phyloP scores from a whole-genome alignment of 805 yeast genomes.

The Starmera amethionina region DNA sequence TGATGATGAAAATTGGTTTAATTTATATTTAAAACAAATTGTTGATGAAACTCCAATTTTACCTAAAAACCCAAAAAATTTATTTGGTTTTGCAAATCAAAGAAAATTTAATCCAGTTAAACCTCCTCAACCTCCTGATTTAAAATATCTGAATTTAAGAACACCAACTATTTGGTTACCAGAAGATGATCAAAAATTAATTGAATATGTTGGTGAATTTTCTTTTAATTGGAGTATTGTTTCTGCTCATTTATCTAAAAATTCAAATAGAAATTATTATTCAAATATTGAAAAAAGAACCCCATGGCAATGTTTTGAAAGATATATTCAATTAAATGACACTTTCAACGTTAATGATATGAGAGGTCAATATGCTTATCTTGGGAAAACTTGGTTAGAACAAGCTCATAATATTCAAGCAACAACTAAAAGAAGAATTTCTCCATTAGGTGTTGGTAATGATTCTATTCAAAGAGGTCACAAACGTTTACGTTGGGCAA shows the following conservation, averaged over 20 bases:
- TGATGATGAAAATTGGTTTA: slow-evolving; percentile 57
- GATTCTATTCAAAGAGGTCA: slow-evolving; percentile 94
- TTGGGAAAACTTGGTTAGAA: slow-evolving; percentile 87
- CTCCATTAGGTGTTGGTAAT: slow-evolving; percentile 88
- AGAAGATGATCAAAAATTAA: slow-evolving; percentile 75
- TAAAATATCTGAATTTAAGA: slow-evolving; percentile 69
- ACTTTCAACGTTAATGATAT: slow-evolving; percentile 79
- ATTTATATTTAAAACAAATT: slow-evolving; percentile 41
- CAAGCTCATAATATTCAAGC: slow-evolving; percentile 85
- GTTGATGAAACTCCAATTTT: slow-evolving; percentile 27
- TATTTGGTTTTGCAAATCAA: slow-evolving; percentile 32
- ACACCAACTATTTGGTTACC: slow-evolving; percentile 97
- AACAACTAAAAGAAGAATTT: slow-evolving; percentile 77
- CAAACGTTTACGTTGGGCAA: slow-evolving; percentile 85
- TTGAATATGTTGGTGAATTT: slow-evolving; percentile 75
- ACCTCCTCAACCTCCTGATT: slow-evolving; percentile 88
- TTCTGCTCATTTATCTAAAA: slow-evolving; percentile 65
- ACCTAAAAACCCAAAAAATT: slow-evolving; percentile 43
- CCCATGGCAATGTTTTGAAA: slow-evolving; percentile 98
- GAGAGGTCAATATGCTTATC: slow-evolving; percentile 75
- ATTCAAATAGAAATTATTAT: slow-evolving; percentile 58
- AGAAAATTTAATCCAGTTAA: slow-evolving; percentile 49
- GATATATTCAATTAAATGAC: slow-evolving; percentile 88
- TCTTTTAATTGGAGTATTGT: slow-evolving; percentile 91
- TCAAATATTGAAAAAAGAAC: slow-evolving; percentile 92